Base-by-base conservation (phyloP, 164 flowering plant species). In the Tetrastigma voinierianum region DNA sequence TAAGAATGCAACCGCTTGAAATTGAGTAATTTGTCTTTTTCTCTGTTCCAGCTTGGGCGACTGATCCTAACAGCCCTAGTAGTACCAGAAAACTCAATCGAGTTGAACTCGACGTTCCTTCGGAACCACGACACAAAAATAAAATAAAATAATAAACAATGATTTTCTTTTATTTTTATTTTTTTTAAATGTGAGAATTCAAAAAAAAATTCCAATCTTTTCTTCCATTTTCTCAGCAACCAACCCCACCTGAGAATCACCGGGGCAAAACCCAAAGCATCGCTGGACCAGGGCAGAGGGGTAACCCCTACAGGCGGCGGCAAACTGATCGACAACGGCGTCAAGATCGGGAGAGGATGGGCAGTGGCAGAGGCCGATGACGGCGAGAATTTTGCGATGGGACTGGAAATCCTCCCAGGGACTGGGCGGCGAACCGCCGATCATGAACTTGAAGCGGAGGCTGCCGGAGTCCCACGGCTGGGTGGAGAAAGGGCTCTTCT, bases 321-420 rank as follows among this genome's bases (percentile, higher is more conserved):
- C 25, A 72, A 92, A 92, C 52, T 76, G 87, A 1, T 82, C 81
- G 46, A 74, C 32, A 6, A 88, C 87, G 21, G 74, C 54, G 57
- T 76, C 86, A 69, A 92, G 92, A 81, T 95, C 96, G 9, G 94
- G 96, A 8, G 89, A 84, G 9, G 90, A 86, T 1, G 97, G 96
- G 70, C 97, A 89, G 73, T 95, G 96, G 70, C 89, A 89, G 65
- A 95, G 72, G 45, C 99, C 99, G 66, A 95, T 83, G 17, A 95
- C 93, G 51, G 87, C 89, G 9, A 90, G 86, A 72, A 83, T 89
- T 80, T 95, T 95, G 52, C 99, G 92, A 43, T 87, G 75, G 53
- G 93, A 89, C 75, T 95, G 98, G 67, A 95, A 95, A 72, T 95
- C 99, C 65, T 95, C 99, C 99, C 99, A 95, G 0, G 97, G 97